phyloP scores from a whole-genome alignment of 2,329 filamentous ascomycete genomes.

The Aspergillus sp. region DNA sequence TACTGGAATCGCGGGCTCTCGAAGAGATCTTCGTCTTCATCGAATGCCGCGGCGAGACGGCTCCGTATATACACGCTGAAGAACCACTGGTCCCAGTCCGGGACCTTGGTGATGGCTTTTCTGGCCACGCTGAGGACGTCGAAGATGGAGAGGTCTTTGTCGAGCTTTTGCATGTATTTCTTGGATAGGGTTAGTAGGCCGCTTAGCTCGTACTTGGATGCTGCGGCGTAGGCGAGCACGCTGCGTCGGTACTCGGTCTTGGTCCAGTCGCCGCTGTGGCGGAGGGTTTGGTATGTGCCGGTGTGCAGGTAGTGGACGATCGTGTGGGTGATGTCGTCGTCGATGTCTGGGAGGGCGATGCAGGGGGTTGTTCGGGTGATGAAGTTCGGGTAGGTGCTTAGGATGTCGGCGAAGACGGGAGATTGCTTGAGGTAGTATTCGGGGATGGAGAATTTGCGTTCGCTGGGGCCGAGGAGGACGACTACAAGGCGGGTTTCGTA shows the following conservation, averaged over 20 bases:
- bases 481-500: slow-evolving; percentile 4
- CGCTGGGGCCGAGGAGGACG: slow-evolving; percentile 3
- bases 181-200: background rate
- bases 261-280: slow-evolving; percentile 6
- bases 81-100: slow-evolving; percentile 7
- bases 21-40: slow-evolving; percentile 5
- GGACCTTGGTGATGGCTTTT: background rate
- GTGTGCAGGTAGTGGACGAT: slow-evolving; percentile 6
- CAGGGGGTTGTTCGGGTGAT: slow-evolving; percentile 3
- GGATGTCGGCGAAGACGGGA: slow-evolving; percentile 4
- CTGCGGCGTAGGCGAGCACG: slow-evolving; percentile 1
- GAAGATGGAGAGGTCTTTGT: slow-evolving; percentile 6
- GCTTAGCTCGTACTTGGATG: background rate
- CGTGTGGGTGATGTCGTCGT: slow-evolving; percentile 7
- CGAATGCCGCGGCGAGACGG: background rate
- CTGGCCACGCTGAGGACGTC: slow-evolving; percentile 2
- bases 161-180: slow-evolving; percentile 9
- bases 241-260: slow-evolving; percentile 8
- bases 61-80: background rate
- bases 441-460: slow-evolving; percentile 2
- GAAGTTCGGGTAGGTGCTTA: slow-evolving; percentile 4
- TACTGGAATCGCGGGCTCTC: slow-evolving; percentile 6
- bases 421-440: slow-evolving; percentile 8
- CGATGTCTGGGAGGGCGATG: slow-evolving; percentile 5
- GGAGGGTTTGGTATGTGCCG: slow-evolving; percentile 3